Evolutionary conservation across 2,329 filamentous ascomycete species (phyloP).

Genomic region (Calonectria honghensis): DNA sequence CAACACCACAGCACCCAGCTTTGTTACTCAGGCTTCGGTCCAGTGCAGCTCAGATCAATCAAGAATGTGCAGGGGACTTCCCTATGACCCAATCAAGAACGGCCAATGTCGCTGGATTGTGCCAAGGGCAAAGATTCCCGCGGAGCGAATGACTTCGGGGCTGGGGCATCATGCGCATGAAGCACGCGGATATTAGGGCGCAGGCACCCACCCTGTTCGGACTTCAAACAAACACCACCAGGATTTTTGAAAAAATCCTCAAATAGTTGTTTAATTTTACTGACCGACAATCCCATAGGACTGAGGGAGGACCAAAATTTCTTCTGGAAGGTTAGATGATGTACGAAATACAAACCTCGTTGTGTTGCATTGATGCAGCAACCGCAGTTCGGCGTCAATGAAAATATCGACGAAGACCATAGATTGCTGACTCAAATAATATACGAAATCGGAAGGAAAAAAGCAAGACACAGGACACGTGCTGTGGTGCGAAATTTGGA

Average conservation of each 20-base stretch:
- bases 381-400: neutral
- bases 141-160: neutral
- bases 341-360: neutral
- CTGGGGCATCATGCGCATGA: constrained; percentile 4
- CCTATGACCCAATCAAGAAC: neutral
- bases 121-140: neutral
- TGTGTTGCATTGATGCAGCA: neutral
- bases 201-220: neutral
- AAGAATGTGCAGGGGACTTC: neutral
- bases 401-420: neutral
- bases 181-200: neutral
- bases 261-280: neutral
- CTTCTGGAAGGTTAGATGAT: neutral
- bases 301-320: neutral
- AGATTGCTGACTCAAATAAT: neutral
- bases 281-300: neutral
- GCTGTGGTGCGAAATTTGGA: neutral
- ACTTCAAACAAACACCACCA: neutral
- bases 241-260: neutral
- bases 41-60: neutral
- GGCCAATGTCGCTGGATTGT: neutral
- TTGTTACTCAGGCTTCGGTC: neutral
- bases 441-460: neutral
- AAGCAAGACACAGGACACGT: neutral
- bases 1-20: neutral